Evolutionary conservation across 148 eudicot genomes (phyloP).

Genomic region (Persicaria tinctoria): DNA sequence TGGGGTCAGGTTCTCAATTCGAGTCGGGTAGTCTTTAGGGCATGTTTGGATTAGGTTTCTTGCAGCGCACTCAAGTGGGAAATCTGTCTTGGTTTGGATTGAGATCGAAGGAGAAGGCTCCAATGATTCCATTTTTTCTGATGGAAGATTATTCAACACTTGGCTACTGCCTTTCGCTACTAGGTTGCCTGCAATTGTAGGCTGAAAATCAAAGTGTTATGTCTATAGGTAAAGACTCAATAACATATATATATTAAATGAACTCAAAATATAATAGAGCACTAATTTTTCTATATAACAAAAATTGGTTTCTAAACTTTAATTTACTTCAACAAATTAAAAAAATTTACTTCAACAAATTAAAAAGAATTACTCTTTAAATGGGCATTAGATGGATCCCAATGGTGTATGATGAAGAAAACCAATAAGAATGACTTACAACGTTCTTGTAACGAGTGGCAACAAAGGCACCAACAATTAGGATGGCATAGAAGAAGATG

Average conservation of each 20-base stretch:
- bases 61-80: background rate
- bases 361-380: too few species aligned
- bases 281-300: background rate
- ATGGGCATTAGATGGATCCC: too few species aligned
- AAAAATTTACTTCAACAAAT: too few species aligned
- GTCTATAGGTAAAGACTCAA: background rate
- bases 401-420: background rate
- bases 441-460: constrained; percentile 36
- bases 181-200: background rate
- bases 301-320: too few species aligned
- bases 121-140: background rate
- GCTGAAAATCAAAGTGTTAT: background rate
- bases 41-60: constrained; percentile 29
- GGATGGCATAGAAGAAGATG: constrained; percentile 25
- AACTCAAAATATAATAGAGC: background rate
- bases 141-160: background rate
- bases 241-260: too few species aligned
- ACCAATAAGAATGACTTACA: constrained; percentile 25
- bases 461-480: constrained; percentile 29
- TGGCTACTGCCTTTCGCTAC: background rate
- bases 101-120: too few species aligned
- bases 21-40: constrained; percentile 21
- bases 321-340: too few species aligned
- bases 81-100: background rate
- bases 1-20: background rate